Evolutionary conservation across 495 filamentous ascomycete genomes (phyloP), one percentile per base, ranked within the genome.

Genomic region (Bacidia rubella): DNA sequence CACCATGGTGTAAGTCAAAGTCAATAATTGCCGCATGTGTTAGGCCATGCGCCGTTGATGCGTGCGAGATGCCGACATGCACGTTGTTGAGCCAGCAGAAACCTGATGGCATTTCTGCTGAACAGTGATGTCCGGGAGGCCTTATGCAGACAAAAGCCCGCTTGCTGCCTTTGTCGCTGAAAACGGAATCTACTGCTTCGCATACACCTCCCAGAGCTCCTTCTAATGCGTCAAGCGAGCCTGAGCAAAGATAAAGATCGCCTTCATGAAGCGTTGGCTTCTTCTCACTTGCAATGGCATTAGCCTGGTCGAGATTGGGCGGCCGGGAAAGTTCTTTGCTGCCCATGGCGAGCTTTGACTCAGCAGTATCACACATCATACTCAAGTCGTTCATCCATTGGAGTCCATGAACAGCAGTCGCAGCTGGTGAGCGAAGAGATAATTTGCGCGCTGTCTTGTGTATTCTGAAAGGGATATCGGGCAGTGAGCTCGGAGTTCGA

Each of bases 41-140:
- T 39, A 97, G 65, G 5, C 85, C 90, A 61, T 95, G 81, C 46
- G 74, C 77, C 52, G 86, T 75, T 3, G 85, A 81, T 11, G 82
- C 92, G 61, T 96, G 84, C 59, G 90, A 85, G 53, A 97, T 94
- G 0, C 92, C 93, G 27, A 97, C 87, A 62, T 96, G 90, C 5
- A 97, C 87, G 63, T 98, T 98, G 65, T 98, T 98, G 51, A 98
- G 66, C 92, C 92, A 98, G 68, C 92, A 98, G 65, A 98, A 98
- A 1, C 92, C 92, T 1, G 88, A 95, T 0, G 92, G 92, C 53
- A 82, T 78, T 38, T 79, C 75, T 2, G 87, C 79, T 3, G 90
- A 92, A 66, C 92, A 98, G 63, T 98, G 92, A 60, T 98, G 92
- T 7, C 92, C 92, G 1, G 89, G 89, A 23, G 89, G 89, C 15